These are phyloP conservation scores for Candida suzukii DNA, from an alignment of 805 yeast genomes.

Conservation along the genomic window DNA sequence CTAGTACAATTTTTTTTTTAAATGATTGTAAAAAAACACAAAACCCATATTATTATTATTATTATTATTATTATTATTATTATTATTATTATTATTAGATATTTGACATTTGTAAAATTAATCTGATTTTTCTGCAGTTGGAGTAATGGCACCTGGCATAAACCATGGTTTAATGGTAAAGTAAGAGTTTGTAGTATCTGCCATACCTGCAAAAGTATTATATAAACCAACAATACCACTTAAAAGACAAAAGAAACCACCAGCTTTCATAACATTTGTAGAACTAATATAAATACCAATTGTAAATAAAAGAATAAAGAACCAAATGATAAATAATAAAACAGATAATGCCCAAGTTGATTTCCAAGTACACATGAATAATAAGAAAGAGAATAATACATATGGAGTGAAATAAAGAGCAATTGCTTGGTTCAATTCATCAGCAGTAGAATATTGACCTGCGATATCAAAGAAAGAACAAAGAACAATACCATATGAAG, in stretches of 20 bases:
- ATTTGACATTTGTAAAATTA: too few species aligned
- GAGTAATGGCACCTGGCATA: slow-evolving; percentile 45
- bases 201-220: slow-evolving; percentile 39
- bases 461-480: slow-evolving; percentile 37
- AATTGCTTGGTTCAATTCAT: slow-evolving; percentile 34
- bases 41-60: too few species aligned
- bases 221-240: slow-evolving; percentile 39
- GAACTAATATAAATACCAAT: slow-evolving; percentile 35
- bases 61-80: too few species aligned
- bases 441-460: slow-evolving; percentile 27
- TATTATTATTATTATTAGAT: too few species aligned
- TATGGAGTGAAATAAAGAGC: slow-evolving; percentile 46
- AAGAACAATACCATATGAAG: slow-evolving; percentile 38
- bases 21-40: too few species aligned
- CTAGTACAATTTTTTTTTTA: neutral
- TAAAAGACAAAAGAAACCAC: slow-evolving; percentile 40
- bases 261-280: slow-evolving; percentile 30
- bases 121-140: too few species aligned
- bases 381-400: slow-evolving; percentile 41
- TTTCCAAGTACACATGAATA: slow-evolving; percentile 40
- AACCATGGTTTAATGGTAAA: slow-evolving; percentile 41
- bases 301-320: slow-evolving; percentile 38
- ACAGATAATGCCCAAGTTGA: slow-evolving; percentile 35
- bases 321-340: slow-evolving; percentile 35
- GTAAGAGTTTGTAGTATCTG: slow-evolving; percentile 51